These are phyloP conservation scores for Thozetella sp. DNA, from an alignment of 495 filamentous ascomycete species.

Conservation along the genomic window DNA sequence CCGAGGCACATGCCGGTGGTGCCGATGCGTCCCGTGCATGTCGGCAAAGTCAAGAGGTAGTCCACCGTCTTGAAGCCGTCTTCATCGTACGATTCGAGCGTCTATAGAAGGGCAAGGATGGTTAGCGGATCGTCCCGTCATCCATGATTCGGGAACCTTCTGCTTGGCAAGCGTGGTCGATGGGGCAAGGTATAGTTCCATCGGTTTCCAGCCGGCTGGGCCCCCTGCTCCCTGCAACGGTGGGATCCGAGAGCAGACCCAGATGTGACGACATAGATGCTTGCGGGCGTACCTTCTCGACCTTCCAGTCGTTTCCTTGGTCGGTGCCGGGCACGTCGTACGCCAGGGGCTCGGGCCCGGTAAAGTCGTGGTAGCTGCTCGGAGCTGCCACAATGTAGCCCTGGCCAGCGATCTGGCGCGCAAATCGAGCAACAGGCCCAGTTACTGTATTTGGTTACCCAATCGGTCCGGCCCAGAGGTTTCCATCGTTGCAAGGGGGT, in stretches of 20 bases:
- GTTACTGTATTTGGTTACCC: conserved; percentile 61
- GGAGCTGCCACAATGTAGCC: conserved; percentile 94
- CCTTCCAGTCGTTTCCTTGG: conserved; percentile 82
- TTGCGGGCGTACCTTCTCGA: conserved; percentile 60
- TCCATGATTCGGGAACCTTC: background rate
- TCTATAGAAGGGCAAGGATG: conserved; percentile 43
- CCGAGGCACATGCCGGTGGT: conserved; percentile 95
- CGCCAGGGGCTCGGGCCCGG: conserved; percentile 76
- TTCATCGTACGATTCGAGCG: conserved; percentile 85
- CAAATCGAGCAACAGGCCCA: conserved; percentile 88
- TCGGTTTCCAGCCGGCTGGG: no score
- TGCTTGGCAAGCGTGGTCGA: background rate
- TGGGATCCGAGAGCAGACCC: no score
- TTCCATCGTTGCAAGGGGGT: background rate
- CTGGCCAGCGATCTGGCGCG: conserved; percentile 88
- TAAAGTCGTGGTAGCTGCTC: conserved; percentile 92
- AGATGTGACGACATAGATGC: no score
- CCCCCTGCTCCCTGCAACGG: no score
- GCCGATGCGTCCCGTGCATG: conserved; percentile 84
- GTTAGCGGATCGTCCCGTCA: background rate
- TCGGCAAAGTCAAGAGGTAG: conserved; percentile 70
- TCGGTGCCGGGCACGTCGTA: conserved; percentile 92
- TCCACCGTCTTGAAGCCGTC: conserved; percentile 77
- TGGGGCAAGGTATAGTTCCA: no score
- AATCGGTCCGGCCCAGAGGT: conserved; percentile 1